Evolutionary conservation across 352 stramenopile genomes (phyloP).

Genomic region (Albugo candida): DNA sequence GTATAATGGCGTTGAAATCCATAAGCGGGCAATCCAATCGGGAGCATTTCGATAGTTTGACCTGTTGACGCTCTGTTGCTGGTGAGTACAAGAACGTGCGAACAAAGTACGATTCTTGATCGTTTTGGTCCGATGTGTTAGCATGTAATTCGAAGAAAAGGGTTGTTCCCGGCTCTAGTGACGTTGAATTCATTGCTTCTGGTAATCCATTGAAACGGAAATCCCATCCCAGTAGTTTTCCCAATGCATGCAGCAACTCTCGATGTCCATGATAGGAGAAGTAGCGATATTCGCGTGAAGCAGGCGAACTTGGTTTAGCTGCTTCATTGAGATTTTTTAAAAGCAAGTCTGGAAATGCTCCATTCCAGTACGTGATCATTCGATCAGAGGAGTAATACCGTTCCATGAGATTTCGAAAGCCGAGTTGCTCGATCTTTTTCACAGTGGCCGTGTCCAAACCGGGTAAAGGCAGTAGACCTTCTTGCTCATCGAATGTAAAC

Average conservation of each 20-base stretch:
- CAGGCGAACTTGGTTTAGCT: conserved; percentile 18
- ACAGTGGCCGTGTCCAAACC: conserved; percentile 34
- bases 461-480: conserved; percentile 26
- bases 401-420: conserved; percentile 74
- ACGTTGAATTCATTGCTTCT: conserved; percentile 35
- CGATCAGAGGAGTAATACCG: conserved; percentile 64
- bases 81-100: conserved; percentile 64
- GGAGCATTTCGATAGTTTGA: conserved; percentile 65
- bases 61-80: conserved; percentile 33
- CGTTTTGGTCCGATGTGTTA: conserved; percentile 5
- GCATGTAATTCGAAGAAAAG: conserved; percentile 70
- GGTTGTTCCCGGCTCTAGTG: conserved; percentile 48
- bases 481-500: conserved; percentile 61
- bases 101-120: conserved; percentile 34
- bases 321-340: conserved; percentile 39
- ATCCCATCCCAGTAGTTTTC: conserved; percentile 61
- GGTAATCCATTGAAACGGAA: conserved; percentile 54
- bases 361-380: conserved; percentile 69
- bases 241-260: conserved; percentile 52
- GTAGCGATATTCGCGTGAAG: conserved; percentile 32
- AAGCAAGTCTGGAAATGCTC: conserved; percentile 46
- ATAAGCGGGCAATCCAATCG: conserved; percentile 34
- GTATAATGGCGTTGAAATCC: conserved; percentile 65
- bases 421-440: conserved; percentile 33
- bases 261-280: conserved; percentile 70